Evolutionary conservation across 2,329 filamentous ascomycete genomes (phyloP), one percentile per base, ranked within the genome.

Genomic region (Cercospora zeae-maydis): DNA sequence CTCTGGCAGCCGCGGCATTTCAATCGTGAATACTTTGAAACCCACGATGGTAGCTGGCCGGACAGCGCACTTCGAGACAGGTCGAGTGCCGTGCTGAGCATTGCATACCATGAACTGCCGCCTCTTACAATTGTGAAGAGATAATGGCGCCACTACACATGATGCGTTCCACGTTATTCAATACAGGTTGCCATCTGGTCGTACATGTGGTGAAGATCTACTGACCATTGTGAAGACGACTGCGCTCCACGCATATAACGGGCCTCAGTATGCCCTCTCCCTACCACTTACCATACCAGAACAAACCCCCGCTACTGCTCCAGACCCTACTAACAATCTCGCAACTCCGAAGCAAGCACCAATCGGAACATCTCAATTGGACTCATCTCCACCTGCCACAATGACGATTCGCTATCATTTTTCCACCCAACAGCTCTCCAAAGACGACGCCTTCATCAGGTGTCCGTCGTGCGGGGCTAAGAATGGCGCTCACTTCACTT

Each of bases 401-500:
- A 52, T 52, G 47, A 16, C 47, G 13, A 52, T 52, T 13, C 47
- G 30, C 47, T 16, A n/a, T 16, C 24, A 31, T 6, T 9, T 13
- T 33, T 33, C 27, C 14, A 30, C 47, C n/a, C 19, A 52, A 7
- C 13, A 59, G 34, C 45, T 59, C 47, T 37, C 45, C 47, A 52
- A 36, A 37, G 58, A 59, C 37, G 58, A 59, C 30, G 58, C 58
- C 21, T 42, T 59, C 47, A 59, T 59, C 47, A 34, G 58, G 34
- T 59, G 58, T 37, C 49, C 58, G 30, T 49, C 49, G 3, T 59
- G 58, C 21, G 58, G 58, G 13, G 58, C 58, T 53, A 13, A 45
- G n/a, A 33, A 59, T 42, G 58, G 58, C 11, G 58, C 31, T 16
- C 58, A 59, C 21, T 59, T 59, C 9, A 27, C 36, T 19, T 59